These are phyloP conservation scores for Backusella westeae DNA, from an alignment of 192 early-diverging fungal species.

Conservation along the genomic window DNA sequence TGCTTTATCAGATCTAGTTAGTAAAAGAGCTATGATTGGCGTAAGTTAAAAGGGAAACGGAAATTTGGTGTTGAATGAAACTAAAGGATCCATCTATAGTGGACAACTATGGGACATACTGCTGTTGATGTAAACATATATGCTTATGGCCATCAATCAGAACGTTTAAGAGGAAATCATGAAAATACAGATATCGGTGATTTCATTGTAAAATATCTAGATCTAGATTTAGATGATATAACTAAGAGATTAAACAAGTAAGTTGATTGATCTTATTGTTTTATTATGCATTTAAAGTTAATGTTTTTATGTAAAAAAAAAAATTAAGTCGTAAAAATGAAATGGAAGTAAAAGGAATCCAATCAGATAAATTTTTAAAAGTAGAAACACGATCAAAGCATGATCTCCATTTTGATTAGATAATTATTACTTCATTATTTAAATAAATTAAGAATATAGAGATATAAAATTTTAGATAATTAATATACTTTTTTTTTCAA, in stretches of 20 bases:
- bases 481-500: background rate
- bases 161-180: slow-evolving; percentile 73
- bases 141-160: slow-evolving; percentile 65
- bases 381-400: background rate
- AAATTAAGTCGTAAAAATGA: background rate
- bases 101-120: slow-evolving; percentile 90
- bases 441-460: background rate
- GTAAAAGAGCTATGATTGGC: slow-evolving; percentile 58
- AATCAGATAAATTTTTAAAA: background rate
- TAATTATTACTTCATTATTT: background rate
- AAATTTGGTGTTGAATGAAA: background rate
- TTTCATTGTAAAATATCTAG: slow-evolving; percentile 62
- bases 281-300: background rate
- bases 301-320: background rate
- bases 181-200: slow-evolving; percentile 86
- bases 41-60: slow-evolving; percentile 20
- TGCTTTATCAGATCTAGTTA: slow-evolving; percentile 47
- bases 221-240: slow-evolving; percentile 59
- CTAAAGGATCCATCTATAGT: slow-evolving; percentile 30
- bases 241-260: slow-evolving; percentile 15
- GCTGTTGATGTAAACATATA: slow-evolving; percentile 96
- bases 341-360: background rate
- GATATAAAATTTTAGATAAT: background rate
- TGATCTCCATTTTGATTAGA: background rate
- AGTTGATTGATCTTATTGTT: background rate